Evolutionary conservation across 805 yeast species (phyloP).

Genomic region (Yarrowia sp.): DNA sequence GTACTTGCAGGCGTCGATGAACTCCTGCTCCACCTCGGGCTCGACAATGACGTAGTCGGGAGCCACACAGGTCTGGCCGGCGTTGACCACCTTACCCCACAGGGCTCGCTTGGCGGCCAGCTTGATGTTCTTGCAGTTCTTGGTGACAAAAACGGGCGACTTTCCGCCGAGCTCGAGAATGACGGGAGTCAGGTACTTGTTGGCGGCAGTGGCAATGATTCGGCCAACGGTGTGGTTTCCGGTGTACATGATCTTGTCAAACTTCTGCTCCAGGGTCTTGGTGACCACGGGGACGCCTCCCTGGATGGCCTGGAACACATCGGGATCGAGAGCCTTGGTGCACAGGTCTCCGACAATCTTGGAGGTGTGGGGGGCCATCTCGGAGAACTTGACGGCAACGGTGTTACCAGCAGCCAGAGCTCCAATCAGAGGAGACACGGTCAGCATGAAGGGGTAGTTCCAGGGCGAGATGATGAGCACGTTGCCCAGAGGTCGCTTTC

Average conservation of each 20-base stretch:
- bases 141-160: slow-evolving; percentile 78
- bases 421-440: slow-evolving; percentile 72
- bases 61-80: slow-evolving; percentile 92
- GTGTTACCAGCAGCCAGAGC: slow-evolving; percentile 87
- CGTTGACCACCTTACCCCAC: slow-evolving; percentile 80
- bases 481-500: slow-evolving; percentile 59
- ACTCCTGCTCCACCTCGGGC: slow-evolving; percentile 59
- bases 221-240: slow-evolving; percentile 81
- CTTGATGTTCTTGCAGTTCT: slow-evolving; percentile 51
- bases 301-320: slow-evolving; percentile 66
- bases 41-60: slow-evolving; percentile 84
- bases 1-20: slow-evolving; percentile 54
- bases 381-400: slow-evolving; percentile 77
- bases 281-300: slow-evolving; percentile 76
- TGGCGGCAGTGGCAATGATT: slow-evolving; percentile 79
- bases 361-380: slow-evolving; percentile 68
- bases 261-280: slow-evolving; percentile 64
- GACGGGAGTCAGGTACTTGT: slow-evolving; percentile 81
- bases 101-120: slow-evolving; percentile 65
- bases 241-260: slow-evolving; percentile 85
- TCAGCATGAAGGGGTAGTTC: slow-evolving; percentile 74
- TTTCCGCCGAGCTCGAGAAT: slow-evolving; percentile 91
- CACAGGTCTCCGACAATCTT: slow-evolving; percentile 63
- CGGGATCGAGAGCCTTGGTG: slow-evolving; percentile 59
- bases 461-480: slow-evolving; percentile 77